Base-by-base conservation (phyloP, 1,139 yeast species). In the Yamadazyma kanchanaburiensis region DNA sequence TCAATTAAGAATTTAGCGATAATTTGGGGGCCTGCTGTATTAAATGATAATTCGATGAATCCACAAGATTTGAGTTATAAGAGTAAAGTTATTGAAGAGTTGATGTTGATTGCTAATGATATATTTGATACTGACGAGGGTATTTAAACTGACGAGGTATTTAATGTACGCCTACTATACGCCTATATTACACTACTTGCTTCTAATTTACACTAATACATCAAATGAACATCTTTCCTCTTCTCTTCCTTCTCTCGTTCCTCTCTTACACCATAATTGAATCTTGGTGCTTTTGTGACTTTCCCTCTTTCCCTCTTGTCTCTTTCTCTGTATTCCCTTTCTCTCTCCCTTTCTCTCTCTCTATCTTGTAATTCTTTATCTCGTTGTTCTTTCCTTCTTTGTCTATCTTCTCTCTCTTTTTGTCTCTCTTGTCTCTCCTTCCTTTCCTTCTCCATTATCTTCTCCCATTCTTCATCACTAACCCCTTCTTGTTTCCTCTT, bases 21-120 rank as follows among this genome's bases (percentile, higher is more conserved):
- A 28, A 87, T 89, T 30, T 91, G 98, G 97, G 96, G 96, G 0
- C 95, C 96, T 9, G 86, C 87, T 2, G 60, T 91, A 29, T 71
- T 91, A 52, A 73, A 75, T 30, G 84, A 77, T 46, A 74, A 72
- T 39, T 74, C 75, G 22, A 60, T 71, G 51, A 79, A 77, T 43
- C 80, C 84, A 4, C 86, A 80, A 39, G 96, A 87, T 46, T 75
- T 88, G 58, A 80, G 84, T 35, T 77, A 74, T 40, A 94, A 88
- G 60, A 85, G 88, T 37, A 74, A 78, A 39, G 85, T 87, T 5
- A 75, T 89, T 47, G 95, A 88, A 53, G 91, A 88, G 37, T 72
- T 89, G 48, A 76, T 89, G 64, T 58, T 69, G 40, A 87, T 86
- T 47, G 91, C 95, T n/a, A 79, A 76, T 41, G 94, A 84, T 38